A percentile compares a stretch with the other conserved stretches of the same genome.
Evolutionary conservation across 805 yeast species (phyloP).

Genomic region (Dipodascus geniculatus): DNA sequence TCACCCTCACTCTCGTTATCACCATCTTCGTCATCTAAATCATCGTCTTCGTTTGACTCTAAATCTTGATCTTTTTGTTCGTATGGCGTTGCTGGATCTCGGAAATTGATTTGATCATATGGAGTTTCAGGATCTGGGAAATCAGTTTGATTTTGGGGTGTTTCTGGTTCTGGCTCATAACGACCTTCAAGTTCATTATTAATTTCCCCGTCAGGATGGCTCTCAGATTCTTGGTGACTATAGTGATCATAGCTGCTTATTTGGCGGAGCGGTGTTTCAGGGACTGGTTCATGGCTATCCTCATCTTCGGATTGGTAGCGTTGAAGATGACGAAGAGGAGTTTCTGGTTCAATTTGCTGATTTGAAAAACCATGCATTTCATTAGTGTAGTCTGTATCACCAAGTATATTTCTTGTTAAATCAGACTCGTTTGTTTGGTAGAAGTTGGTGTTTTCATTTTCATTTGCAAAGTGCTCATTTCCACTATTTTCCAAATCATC

Average conservation of each 20-base stretch:
- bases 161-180: not conserved
- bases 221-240: not conserved
- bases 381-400: too few species aligned
- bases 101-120: not conserved
- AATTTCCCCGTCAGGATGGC: too few species aligned
- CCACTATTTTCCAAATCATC: too few species aligned
- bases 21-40: too few species aligned
- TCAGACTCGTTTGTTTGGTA: too few species aligned
- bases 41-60: too few species aligned
- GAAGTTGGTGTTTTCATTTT: too few species aligned
- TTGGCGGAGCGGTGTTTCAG: not conserved
- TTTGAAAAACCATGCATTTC: too few species aligned
- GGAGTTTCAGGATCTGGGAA: not conserved
- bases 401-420: too few species aligned
- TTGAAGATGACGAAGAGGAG: not conserved
- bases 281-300: not conserved
- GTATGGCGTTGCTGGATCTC: not conserved
- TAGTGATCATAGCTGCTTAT: not conserved
- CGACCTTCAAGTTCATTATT: not conserved
- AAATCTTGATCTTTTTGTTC: not conserved
- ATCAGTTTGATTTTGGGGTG: not conserved
- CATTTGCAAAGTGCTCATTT: too few species aligned
- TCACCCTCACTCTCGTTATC: too few species aligned
- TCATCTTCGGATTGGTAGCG: not conserved
- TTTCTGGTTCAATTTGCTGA: not conserved